phyloP scores from a whole-genome alignment of 805 yeast genomes.

The Hanseniaspora singularis region DNA sequence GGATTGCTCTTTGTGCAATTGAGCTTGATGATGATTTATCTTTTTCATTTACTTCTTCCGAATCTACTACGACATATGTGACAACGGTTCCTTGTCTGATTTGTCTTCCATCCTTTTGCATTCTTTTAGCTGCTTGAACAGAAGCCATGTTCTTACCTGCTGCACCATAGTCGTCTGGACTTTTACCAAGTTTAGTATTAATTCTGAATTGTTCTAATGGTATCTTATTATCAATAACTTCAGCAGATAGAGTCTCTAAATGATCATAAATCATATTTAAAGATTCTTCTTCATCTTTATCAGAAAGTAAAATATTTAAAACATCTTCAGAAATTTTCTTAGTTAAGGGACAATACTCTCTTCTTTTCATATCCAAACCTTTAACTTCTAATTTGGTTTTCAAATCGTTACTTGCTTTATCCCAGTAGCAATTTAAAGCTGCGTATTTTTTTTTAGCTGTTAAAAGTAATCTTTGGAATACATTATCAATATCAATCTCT shows the following conservation, averaged over 20 bases:
- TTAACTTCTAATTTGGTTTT: conserved; percentile 63
- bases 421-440: conserved; percentile 54
- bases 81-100: conserved; percentile 83
- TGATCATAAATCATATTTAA: conserved; percentile 59
- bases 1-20: conserved; percentile 67
- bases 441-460: conserved; percentile 98
- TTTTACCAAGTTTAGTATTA: conserved; percentile 80
- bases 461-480: conserved; percentile 67
- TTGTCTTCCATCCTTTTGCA: conserved; percentile 72
- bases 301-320: conserved; percentile 57
- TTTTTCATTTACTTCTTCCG: conserved; percentile 10
- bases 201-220: conserved; percentile 62
- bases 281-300: conserved; percentile 65
- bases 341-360: conserved; percentile 89
- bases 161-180: conserved; percentile 64
- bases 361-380: conserved; percentile 92
- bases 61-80: conserved; percentile 62
- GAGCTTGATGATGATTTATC: neutral
- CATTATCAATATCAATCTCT: conserved; percentile 92
- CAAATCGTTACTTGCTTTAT: conserved; percentile 44
- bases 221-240: conserved; percentile 49
- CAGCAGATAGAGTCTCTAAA: conserved; percentile 45
- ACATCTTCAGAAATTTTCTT: conserved; percentile 75
- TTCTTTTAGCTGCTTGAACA: conserved; percentile 79
- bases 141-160: conserved; percentile 74